Conservation (phyloP, 208 protist genomes). For the Crithidia mellificae region DNA sequence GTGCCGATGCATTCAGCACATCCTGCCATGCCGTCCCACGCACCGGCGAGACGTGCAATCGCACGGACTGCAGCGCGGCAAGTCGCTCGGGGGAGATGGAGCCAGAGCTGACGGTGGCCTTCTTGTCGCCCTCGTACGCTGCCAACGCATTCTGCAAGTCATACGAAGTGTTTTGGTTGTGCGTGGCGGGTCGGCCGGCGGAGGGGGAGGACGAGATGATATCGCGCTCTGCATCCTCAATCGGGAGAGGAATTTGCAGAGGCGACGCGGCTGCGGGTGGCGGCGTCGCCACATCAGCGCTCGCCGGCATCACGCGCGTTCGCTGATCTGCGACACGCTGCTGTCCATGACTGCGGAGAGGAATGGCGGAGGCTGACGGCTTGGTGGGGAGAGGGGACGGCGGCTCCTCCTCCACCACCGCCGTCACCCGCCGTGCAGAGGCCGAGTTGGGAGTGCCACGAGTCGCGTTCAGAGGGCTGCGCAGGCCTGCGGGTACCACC, state of each 20-base stretch:
- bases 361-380: background rate
- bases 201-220: constrained; percentile 23
- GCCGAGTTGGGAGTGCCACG: no score
- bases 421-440: background rate
- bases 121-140: background rate
- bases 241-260: background rate
- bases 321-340: no score
- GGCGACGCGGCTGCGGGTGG: no score
- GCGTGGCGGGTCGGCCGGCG: background rate
- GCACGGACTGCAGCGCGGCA: constrained; percentile 22
- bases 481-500: no score
- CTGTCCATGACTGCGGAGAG: no score
- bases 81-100: constrained; percentile 18
- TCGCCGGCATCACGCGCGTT: no score
- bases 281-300: no score
- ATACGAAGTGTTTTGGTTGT: no score
- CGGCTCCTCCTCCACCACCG: background rate
- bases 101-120: background rate
- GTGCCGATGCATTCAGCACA: background rate
- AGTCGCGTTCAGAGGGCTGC: no score
- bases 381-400: constrained; percentile 15
- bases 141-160: no score
- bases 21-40: constrained; percentile 30
- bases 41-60: constrained; percentile 39
- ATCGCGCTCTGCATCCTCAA: constrained; percentile 25